Conservation (phyloP, 208 protist species). For the Leishmania aethiopica region DNA sequence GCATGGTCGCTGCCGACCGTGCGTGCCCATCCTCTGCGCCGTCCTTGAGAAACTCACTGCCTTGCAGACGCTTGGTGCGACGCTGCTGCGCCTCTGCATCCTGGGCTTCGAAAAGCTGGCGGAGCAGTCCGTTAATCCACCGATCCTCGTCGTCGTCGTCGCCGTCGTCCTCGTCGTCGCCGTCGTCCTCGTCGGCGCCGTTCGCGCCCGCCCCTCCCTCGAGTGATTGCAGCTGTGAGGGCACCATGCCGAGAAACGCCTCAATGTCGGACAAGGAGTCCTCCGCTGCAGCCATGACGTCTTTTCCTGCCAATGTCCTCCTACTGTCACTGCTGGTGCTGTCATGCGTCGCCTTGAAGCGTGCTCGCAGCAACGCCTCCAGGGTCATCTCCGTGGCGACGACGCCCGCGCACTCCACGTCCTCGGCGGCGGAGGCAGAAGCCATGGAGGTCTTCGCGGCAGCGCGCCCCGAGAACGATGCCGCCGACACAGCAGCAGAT, state of each 20-base stretch:
- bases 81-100: constrained; percentile 20
- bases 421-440: background rate
- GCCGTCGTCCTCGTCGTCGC: background rate
- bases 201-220: background rate
- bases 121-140: constrained; percentile 24
- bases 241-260: constrained; percentile 24
- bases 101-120: constrained; percentile 19
- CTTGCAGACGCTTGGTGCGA: constrained; percentile 14
- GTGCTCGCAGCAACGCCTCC: constrained; percentile 18
- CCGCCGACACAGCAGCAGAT: background rate
- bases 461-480: background rate
- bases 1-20: background rate
- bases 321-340: background rate
- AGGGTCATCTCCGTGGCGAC: constrained; percentile 14
- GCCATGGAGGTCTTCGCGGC: background rate
- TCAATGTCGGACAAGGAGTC: constrained; percentile 34
- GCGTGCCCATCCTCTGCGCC: background rate
- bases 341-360: background rate
- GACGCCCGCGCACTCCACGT: background rate
- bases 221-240: constrained; percentile 15
- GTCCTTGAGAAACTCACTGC: background rate
- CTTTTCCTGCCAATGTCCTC: background rate
- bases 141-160: constrained; percentile 14
- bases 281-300: background rate
- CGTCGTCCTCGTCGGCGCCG: background rate